Evolutionary conservation across 805 yeast species (phyloP), one percentile per base, ranked within the genome.

Genomic region (Ogataea trehaloabstinens): DNA sequence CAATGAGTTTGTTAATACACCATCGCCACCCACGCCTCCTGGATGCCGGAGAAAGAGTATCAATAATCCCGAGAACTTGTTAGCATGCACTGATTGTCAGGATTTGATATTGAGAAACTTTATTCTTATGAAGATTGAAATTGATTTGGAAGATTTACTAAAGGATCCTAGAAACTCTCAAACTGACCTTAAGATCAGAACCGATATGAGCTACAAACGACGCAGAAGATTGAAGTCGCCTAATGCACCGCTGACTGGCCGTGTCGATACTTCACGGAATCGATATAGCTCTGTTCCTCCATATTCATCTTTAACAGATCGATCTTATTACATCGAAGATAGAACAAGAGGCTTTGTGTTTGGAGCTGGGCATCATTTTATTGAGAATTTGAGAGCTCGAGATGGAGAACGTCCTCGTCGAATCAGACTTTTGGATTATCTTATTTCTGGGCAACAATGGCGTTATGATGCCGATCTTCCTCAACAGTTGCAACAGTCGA

Each of bases 21-120:
- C 64, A 3, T 51, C 61, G 2, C 66, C 64, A 6, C 64, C 64
- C 6, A 60, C 66, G 1, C 66, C 66, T 7, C 64, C 64, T 8
- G 55, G 53, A 15, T 52, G 51, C 5, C 44, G 47, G 21, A 35
- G 46, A 11, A 56, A 41, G 28, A 46, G 45, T n/a, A 37, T 49
- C 15, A 54, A 54, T 37, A 53, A 57, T 36, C 65, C 64, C 6
- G 66, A 63, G 36, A 61, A 60, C 37, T 42, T 63, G 4, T 34
- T 63, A 18, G 51, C 54, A 4, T 63, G 68, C 42, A 45, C 52
- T 10, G 35, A 41, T 4, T 57, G 64, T 47, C 53, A 57, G 32
- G 52, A 60, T 35, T 35, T 49, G n/a, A 40, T 63, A 2, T 19
- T 54, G 37, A 49, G 57, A 16, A 55, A 56, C 29, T 63, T 52